Base-by-base conservation (phyloP, 768 basidiomycete species). In the Pholiota molesta region DNA sequence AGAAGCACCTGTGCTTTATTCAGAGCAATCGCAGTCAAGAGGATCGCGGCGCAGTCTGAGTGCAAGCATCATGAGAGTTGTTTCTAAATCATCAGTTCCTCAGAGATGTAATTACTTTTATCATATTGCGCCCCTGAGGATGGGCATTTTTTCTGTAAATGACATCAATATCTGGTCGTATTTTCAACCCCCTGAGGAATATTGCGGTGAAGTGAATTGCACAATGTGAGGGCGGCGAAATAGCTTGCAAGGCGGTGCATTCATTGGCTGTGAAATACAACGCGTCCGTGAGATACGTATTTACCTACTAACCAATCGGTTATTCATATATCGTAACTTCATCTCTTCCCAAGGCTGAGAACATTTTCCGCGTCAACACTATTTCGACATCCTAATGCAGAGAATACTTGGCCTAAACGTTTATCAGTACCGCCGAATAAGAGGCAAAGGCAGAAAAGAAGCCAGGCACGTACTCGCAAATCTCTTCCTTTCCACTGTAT, bases 401-500 rank as follows among this genome's bases (percentile, higher is more conserved):
- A 28, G 65, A 66, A 51, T 66, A 66, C 55, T 63, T 63, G 13
- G 52, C 62, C 65, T 66, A 40, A 23, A 16, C 5, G 33, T 21
- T 19, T 35, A 9, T 37, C 16, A 28, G 33, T 60, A 23, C 44
- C 19, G n/a, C 42, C 37, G 7, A 17, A 13, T 13, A 49, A 49
- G 23, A 21, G 47, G 35, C 0, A 13, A n/a, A 11, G 0, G 26
- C 19, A 29, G 9, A 33, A 33, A 10, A 58, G 31, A 13, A 62
- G 35, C 16, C 17, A 57, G 51, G 39, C 39, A 73, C 82, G 54
- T 67, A 85, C 86, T 62, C 84, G 75, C 39, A 87, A 65, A n/a
- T 51, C 44, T 9, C 74, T 64, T 10, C 87, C 86, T 61, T 80
- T 84, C 55, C 78, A 59, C 64, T 87, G 86, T 6, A 87, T 65